Evolutionary conservation across 75 land plant genomes (phyloP), one percentile per base, ranked within the genome.

Genomic region (Azolla pinnata): DNA sequence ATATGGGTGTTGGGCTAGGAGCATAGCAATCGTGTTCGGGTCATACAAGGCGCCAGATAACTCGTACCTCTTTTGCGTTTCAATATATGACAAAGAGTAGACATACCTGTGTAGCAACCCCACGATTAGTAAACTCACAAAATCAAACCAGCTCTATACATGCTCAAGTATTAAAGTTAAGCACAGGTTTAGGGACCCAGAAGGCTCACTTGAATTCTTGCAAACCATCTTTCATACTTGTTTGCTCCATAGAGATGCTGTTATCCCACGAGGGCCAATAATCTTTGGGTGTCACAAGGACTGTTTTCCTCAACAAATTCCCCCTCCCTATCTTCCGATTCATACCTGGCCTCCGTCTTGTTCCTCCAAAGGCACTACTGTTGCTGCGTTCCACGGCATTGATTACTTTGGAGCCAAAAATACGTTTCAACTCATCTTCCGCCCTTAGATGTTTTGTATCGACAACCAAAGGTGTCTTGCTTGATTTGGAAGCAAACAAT

Each of bases 341-440:
- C 27, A 65, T 70, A 28, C 76, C 82, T 59, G 71, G 83, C 17
- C 67, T 55, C 54, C 75, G 72, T 33, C 89, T 73, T 44, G 71
- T 67, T 61, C 75, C 68, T 10, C 72, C 76, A 51, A 59, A 31
- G 31, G 54, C 65, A 33, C 63, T 61, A 29, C 71, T 56, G n/a
- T 53, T 52, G 1, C 55, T 67, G 49, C 74, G 75, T 54, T 81
- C 90, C 48, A 73, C 80, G 32, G 96, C 82, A 49, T 75, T 89
- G 8, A 95, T 86, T 28, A 89, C 97, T 59, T 86, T 95, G 38
- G 97, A 83, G 34, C 99, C 99, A 79, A 95, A 95, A 46, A 95
- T 95, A 46, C 82, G 83, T 47, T 83, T 56, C 46, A 95, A 67
- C 67, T 95, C 99, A 71, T 83, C 88, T 69, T 90, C 90, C 26